Conservation (phyloP, 192 early-diverging fungal species). For the Linnemannia elongata region DNA sequence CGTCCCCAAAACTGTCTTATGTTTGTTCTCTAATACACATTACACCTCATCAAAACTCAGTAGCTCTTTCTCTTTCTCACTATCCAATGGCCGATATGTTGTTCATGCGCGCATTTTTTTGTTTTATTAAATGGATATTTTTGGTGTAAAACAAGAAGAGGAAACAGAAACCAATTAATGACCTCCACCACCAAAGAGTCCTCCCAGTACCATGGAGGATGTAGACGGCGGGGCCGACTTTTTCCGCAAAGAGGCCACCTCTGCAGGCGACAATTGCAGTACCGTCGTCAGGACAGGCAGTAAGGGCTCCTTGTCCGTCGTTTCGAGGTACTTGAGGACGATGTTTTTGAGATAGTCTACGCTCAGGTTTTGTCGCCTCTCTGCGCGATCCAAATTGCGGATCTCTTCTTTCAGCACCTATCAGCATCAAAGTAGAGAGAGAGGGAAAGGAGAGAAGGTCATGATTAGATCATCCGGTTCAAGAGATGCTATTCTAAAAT, state of each 20-base stretch:
- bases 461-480: not conserved
- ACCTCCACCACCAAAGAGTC: slow-evolving; percentile 44
- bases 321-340: slow-evolving; percentile 73
- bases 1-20: not conserved
- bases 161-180: not conserved
- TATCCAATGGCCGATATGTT: too few species aligned
- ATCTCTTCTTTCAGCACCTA: slow-evolving; percentile 72
- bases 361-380: slow-evolving; percentile 74
- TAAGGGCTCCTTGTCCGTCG: slow-evolving; percentile 62
- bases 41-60: not conserved
- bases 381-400: slow-evolving; percentile 70
- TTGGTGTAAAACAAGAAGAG: not conserved
- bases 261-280: slow-evolving; percentile 61
- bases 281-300: slow-evolving; percentile 60
- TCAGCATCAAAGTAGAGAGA: not conserved
- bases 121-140: not conserved
- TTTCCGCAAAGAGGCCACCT: slow-evolving; percentile 49
- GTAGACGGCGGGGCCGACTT: slow-evolving; percentile 36
- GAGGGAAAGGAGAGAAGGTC: not conserved
- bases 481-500: not conserved
- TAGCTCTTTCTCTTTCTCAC: not conserved
- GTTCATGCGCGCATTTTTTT: not conserved
- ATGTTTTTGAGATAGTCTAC: slow-evolving; percentile 82
- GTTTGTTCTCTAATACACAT: not conserved
- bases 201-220: slow-evolving; percentile 39